Conservation (phyloP, 2,329 filamentous ascomycete species). For the Apiospora malaysiana region DNA sequence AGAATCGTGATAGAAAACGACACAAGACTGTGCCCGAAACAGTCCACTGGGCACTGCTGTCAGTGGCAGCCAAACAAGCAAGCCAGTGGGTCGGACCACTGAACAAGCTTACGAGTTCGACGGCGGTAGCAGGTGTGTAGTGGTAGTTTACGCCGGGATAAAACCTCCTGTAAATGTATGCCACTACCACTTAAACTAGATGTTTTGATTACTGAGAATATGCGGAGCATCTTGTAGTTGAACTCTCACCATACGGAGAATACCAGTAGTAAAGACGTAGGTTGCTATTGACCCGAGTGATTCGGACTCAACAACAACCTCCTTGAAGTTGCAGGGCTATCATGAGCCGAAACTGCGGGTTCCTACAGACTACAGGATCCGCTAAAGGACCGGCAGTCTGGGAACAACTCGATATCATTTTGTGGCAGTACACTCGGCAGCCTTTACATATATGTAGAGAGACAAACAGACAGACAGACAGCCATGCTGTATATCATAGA, state of each 20-base stretch:
- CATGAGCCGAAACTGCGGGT: conserved; percentile 8
- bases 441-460: too few species aligned
- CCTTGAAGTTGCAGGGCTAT: neutral
- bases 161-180: neutral
- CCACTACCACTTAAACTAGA: neutral
- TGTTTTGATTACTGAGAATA: neutral
- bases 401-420: neutral
- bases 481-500: neutral
- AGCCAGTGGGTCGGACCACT: conserved; percentile 20
- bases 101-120: conserved; percentile 20
- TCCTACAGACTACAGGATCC: neutral
- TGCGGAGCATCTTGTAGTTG: neutral
- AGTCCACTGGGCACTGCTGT: neutral
- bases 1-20: conserved; percentile 8
- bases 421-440: neutral
- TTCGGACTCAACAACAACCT: neutral
- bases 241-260: neutral
- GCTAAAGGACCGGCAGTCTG: neutral
- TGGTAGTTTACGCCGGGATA: neutral
- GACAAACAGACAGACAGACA: too few species aligned
- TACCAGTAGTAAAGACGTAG: neutral
- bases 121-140: neutral
- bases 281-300: neutral
- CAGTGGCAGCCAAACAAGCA: neutral
- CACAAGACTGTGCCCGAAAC: conserved; percentile 16